Evolutionary conservation across 768 basidiomycete genomes (phyloP).

Genomic region (Boletus subparvulus): DNA sequence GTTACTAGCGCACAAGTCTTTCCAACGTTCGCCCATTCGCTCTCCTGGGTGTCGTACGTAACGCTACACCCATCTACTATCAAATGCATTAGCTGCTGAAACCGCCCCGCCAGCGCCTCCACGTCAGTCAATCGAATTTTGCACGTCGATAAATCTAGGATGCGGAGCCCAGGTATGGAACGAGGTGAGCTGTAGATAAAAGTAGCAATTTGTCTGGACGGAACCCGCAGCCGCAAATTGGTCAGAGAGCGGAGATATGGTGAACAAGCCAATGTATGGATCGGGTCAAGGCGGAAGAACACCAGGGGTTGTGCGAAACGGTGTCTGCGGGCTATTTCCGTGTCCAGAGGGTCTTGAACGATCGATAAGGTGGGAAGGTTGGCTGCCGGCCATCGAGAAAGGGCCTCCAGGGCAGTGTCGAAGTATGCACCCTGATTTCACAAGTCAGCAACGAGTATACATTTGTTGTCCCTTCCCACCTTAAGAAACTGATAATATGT

Average conservation of each 20-base stretch:
- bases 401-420: slow-evolving; percentile 61
- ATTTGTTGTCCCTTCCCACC: slow-evolving; percentile 32
- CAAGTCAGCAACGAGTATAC: not conserved
- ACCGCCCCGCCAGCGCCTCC: slow-evolving; percentile 51
- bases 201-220: slow-evolving; percentile 55
- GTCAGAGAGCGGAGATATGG: slow-evolving; percentile 44
- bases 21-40: slow-evolving; percentile 63
- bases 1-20: slow-evolving; percentile 61
- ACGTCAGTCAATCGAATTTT: slow-evolving; percentile 53
- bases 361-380: slow-evolving; percentile 53
- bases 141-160: slow-evolving; percentile 79
- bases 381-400: slow-evolving; percentile 60
- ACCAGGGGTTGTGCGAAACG: slow-evolving; percentile 85
- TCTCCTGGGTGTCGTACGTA: slow-evolving; percentile 49
- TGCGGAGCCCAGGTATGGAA: slow-evolving; percentile 45
- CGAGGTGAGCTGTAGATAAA: slow-evolving; percentile 35
- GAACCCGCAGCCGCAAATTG: slow-evolving; percentile 69
- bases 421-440: slow-evolving; percentile 74
- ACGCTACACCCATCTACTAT: slow-evolving; percentile 68
- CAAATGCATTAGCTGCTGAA: slow-evolving; percentile 57
- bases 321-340: slow-evolving; percentile 34
- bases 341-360: slow-evolving; percentile 61
- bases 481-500: slow-evolving; percentile 83
- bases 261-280: slow-evolving; percentile 49
- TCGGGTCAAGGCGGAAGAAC: slow-evolving; percentile 67